A percentile compares a stretch with the other conserved stretches of the same genome.
These are phyloP conservation scores for Populus deltoides DNA, from an alignment of 345 rosid genomes.

Conservation along the genomic window DNA sequence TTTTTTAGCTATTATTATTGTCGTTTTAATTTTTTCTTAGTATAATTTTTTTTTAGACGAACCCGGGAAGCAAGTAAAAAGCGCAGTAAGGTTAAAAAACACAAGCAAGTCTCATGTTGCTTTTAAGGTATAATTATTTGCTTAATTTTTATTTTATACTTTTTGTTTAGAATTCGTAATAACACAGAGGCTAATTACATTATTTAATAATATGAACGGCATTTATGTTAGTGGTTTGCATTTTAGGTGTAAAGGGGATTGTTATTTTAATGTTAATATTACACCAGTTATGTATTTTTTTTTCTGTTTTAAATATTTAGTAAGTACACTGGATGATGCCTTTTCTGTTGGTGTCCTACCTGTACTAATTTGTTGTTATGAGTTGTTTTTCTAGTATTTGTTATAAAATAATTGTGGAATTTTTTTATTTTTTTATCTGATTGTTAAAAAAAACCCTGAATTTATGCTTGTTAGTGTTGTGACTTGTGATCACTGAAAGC, in stretches of 20 bases:
- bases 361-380: neutral
- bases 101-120: slow-evolving; percentile 88
- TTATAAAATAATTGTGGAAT: neutral
- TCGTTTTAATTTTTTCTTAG: neutral
- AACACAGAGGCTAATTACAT: neutral
- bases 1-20: neutral
- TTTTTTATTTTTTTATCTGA: too few relatives aligned
- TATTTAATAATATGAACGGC: neutral
- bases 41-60: slow-evolving; percentile 46
- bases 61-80: slow-evolving; percentile 84
- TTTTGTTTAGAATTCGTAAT: neutral
- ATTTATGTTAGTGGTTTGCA: neutral
- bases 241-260: neutral
- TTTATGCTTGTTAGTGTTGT: neutral
- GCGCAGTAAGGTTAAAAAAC: slow-evolving; percentile 85
- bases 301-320: neutral
- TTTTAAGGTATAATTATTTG: slow-evolving; percentile 59
- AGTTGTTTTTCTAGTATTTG: neutral
- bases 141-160: too few relatives aligned
- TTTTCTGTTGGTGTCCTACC: neutral
- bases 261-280: neutral
- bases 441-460: neutral
- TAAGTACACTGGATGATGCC: neutral
- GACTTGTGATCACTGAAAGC: neutral
- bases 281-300: neutral